Base-by-base conservation (phyloP, 202 grass and related monocot genomes). In the Schoenoplectus triqueter region DNA sequence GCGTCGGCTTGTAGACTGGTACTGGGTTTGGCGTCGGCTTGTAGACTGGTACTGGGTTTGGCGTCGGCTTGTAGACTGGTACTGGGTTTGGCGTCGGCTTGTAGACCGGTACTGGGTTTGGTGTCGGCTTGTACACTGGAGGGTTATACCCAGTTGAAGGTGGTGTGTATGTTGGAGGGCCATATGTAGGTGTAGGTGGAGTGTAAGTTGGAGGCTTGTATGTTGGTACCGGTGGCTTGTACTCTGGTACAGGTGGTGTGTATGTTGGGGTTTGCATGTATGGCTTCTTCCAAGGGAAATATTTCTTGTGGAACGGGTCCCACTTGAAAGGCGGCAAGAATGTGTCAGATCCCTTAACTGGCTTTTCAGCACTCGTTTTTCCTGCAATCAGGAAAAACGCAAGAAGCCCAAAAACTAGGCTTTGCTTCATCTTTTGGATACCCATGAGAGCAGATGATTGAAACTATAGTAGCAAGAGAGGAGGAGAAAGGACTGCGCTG, bases 271-370 rank as follows among this genome's bases (percentile, higher is more conserved):
- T 46, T 5, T 82, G 79, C 10, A 64, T 19, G 1, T 46, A 14
- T 31, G 80, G 88, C n/a, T 82, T 82, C 78, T 82, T 85, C 84
- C 87, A 90, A 85, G 84, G 64, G 65, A 71, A 70, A 69, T 69
- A 56, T 70, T 83, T 83, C 66, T 83, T 83, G 63, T 82, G 64
- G 60, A 91, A 60, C 78, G 63, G 74, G 22, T 86, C 0, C 81
- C 86, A 90, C 9, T 88, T 41, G 86, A 82, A 82, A 11, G 69
- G 86, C 4, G 88, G 86, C 14, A 89, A 80, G 62, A 89, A 93
- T 46, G 89, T 85, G 42, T 73, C 57, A 3, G 88, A 90, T 42
- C 88, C 84, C 10, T 85, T 46, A 60, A 84, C 63, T 62, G 78
- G 15, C 39, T 83, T 76, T 75, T 66, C 80, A 2, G 83, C 86